phyloP scores from a whole-genome alignment of 169 alveolate species.

The Plasmodium fragile region DNA sequence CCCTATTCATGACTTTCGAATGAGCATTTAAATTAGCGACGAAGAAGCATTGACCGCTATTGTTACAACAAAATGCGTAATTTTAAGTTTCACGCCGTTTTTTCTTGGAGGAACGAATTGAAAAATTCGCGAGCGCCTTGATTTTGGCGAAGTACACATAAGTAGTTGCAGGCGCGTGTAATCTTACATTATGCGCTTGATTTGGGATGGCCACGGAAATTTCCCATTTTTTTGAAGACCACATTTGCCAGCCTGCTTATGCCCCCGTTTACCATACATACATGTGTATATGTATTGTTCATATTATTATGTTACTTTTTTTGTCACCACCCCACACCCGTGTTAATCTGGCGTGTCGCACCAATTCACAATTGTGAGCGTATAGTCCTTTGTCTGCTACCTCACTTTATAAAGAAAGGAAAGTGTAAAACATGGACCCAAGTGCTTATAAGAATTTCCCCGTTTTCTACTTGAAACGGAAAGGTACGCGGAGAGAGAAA shows the following conservation, averaged over 20 bases:
- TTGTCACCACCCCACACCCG: neutral
- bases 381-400: neutral
- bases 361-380: slow-evolving; percentile 16
- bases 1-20: neutral
- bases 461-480: slow-evolving; percentile 34
- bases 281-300: neutral
- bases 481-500: slow-evolving; percentile 33
- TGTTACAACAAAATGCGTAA: neutral
- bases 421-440: slow-evolving; percentile 66
- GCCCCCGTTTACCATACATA: neutral
- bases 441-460: slow-evolving; percentile 54
- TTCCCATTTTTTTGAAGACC: neutral
- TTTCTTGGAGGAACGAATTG: neutral
- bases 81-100: neutral
- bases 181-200: neutral
- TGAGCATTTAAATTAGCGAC: neutral
- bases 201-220: neutral
- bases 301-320: neutral
- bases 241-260: neutral
- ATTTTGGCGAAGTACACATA: neutral
- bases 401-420: neutral
- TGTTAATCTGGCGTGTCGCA: neutral
- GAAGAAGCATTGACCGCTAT: neutral
- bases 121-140: neutral
- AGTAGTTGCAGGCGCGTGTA: neutral